Evolutionary conservation across 2,329 filamentous ascomycete species (phyloP).

Genomic region (Tolypocladium guangdongense): DNA sequence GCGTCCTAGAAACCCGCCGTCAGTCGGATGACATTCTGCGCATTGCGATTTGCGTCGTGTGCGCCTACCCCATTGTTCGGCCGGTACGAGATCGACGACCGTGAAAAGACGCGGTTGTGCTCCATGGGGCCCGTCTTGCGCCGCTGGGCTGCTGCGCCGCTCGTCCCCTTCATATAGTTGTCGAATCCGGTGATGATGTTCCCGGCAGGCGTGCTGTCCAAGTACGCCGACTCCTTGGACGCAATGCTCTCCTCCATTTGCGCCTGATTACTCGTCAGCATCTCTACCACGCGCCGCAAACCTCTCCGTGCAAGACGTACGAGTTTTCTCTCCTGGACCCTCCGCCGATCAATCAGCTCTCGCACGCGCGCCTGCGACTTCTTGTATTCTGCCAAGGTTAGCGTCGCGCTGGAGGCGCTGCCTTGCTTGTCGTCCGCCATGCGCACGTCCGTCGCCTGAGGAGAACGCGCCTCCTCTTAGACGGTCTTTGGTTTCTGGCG

Average conservation of each 20-base stretch:
- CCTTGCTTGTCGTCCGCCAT: constrained; percentile 24
- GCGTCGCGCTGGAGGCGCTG: constrained; percentile 15
- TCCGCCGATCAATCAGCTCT: constrained; percentile 33
- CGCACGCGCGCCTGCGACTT: constrained; percentile 37
- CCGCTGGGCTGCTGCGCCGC: constrained; percentile 50
- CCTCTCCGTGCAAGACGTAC: constrained; percentile 9
- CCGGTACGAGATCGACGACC: constrained; percentile 52
- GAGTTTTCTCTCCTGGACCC: constrained; percentile 25
- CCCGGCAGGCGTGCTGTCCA: constrained; percentile 78
- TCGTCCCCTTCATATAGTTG: constrained; percentile 87
- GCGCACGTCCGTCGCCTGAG: constrained; percentile 1
- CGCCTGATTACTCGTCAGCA: constrained; percentile 12
- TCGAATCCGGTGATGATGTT: constrained; percentile 98
- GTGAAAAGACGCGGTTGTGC: constrained; percentile 62
- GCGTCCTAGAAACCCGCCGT: constrained; percentile 21
- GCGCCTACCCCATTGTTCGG: constrained; percentile 24
- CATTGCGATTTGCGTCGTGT: background rate
- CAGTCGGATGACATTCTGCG: background rate
- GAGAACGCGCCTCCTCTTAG: background rate
- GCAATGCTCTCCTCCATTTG: constrained; percentile 68
- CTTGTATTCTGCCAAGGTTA: constrained; percentile 36
- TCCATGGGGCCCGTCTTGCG: constrained; percentile 56
- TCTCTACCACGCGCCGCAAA: background rate
- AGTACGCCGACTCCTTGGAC: constrained; percentile 74
- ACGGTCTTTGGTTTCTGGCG: background rate